Percentiles rank a stretch among this genome's conserved stretches.
Conservation (phyloP, 164 flowering plant genomes). For the Malania oleifera region DNA sequence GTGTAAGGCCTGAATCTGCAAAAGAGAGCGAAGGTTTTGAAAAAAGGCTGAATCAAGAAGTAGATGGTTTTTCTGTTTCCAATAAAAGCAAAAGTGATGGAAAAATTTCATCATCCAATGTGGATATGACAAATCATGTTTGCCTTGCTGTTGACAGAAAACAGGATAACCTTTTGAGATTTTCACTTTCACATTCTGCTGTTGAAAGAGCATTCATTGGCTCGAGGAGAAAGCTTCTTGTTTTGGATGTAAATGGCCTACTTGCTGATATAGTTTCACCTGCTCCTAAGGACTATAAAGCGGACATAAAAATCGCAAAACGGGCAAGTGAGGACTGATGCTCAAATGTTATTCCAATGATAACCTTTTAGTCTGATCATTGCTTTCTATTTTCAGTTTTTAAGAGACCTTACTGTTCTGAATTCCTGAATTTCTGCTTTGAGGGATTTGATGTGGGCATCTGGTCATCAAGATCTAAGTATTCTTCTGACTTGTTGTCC, state of each 20-base stretch:
- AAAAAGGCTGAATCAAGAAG: background rate
- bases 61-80: background rate
- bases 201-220: constrained; percentile 7
- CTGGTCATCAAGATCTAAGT: constrained; percentile 88
- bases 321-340: constrained; percentile 50
- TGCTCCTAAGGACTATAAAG: constrained; percentile 34
- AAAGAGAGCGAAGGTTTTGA: background rate
- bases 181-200: constrained; percentile 6
- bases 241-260: constrained; percentile 88
- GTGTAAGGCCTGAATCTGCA: background rate
- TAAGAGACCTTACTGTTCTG: constrained; percentile 69
- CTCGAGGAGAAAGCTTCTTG: constrained; percentile 56
- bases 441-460: constrained; percentile 76
- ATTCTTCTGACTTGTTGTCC: constrained; percentile 7
- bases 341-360: background rate
- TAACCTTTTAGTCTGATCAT: background rate
- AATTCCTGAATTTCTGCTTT: constrained; percentile 77
- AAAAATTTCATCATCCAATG: no score
- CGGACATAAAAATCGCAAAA: constrained; percentile 38
- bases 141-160: background rate
- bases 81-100: no score
- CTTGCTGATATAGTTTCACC: constrained; percentile 64
- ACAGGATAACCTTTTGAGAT: constrained; percentile 8
- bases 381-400: constrained; percentile 49
- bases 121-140: no score